Percentiles rank a stretch among this genome's conserved stretches.
These are phyloP conservation scores for Polyrhizophydium stewartii DNA, from an alignment of 371 early-diverging fungal species.

Conservation along the genomic window DNA sequence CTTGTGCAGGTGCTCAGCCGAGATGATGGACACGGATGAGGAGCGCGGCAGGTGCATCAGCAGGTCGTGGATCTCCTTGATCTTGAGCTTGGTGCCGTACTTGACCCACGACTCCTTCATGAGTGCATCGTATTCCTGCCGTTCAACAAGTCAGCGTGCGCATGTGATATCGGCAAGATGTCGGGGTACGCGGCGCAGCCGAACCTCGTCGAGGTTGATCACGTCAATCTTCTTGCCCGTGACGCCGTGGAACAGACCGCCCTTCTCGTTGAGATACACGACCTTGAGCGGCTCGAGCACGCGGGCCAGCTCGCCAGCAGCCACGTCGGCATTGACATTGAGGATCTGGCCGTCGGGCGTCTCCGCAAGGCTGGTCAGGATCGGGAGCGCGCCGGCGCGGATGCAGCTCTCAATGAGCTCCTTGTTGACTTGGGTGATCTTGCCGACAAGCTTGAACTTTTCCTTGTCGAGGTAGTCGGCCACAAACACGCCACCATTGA, in stretches of 20 bases:
- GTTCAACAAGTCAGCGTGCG: background rate
- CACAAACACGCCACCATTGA: conserved; percentile 90
- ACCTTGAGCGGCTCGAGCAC: conserved; percentile 95
- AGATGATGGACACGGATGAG: conserved; percentile 94
- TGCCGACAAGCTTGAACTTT: conserved; percentile 89
- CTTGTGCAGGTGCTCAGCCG: conserved; percentile 92
- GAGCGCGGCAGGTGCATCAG: conserved; percentile 90
- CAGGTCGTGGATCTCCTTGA: conserved; percentile 91
- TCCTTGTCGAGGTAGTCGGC: conserved; percentile 92
- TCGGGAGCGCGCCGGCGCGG: conserved; percentile 89
- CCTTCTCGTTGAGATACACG: conserved; percentile 93
- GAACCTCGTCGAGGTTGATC: conserved; percentile 94
- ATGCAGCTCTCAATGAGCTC: conserved; percentile 86
- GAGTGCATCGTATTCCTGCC: conserved; percentile 64
- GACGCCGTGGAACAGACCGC: conserved; percentile 86
- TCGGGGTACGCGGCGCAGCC: conserved; percentile 3
- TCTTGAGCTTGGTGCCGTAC: conserved; percentile 95
- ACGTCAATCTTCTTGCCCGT: conserved; percentile 90
- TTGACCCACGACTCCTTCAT: conserved; percentile 92
- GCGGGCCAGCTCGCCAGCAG: conserved; percentile 92
- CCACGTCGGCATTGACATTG: conserved; percentile 97
- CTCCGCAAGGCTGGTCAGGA: conserved; percentile 93
- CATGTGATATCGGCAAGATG: background rate
- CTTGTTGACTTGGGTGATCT: conserved; percentile 84
- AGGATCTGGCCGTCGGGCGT: conserved; percentile 93